These are phyloP conservation scores for Xylariales sp. DNA, from an alignment of 2,329 filamentous ascomycete genomes.

Conservation along the genomic window DNA sequence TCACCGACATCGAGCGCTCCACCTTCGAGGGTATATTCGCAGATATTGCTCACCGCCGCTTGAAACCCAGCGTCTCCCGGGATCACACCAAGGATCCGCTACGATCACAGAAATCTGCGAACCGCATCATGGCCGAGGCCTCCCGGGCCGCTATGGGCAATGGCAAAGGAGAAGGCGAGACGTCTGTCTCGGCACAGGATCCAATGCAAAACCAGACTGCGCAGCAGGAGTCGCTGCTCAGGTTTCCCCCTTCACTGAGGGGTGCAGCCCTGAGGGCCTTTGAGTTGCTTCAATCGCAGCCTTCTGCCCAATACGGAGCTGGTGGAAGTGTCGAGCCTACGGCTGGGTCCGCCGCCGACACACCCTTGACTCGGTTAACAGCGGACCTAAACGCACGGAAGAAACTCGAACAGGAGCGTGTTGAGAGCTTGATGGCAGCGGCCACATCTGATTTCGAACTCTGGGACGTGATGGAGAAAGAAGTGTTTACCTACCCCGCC, in stretches of 20 bases:
- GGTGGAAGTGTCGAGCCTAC: conserved; percentile 9
- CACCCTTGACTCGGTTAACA: too few relatives aligned
- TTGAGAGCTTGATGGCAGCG: conserved; percentile 48
- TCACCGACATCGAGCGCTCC: conserved; percentile 49
- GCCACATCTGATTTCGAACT: conserved; percentile 59
- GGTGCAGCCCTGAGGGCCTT: conserved; percentile 32
- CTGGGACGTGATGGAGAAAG: conserved; percentile 61
- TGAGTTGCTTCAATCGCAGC: conserved; percentile 20
- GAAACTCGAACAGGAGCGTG: conserved; percentile 42
- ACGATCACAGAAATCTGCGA: conserved; percentile 13
- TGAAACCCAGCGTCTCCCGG: conserved; percentile 13
- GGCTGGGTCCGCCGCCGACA: conserved; percentile 17
- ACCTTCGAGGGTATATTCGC: conserved; percentile 53
- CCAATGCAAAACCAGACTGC: too few relatives aligned
- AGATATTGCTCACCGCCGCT: conserved; percentile 43
- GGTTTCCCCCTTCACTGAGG: conserved; percentile 35
- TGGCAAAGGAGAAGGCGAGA: too few relatives aligned
- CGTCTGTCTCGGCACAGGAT: too few relatives aligned
- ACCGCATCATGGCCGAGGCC: conserved; percentile 24
- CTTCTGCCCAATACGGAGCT: conserved; percentile 1
- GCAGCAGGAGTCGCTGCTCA: conserved; percentile 31
- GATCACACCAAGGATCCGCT: conserved; percentile 9
- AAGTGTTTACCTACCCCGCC: conserved; percentile 60
- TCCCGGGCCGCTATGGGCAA: too few relatives aligned
- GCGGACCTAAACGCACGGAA: conserved; percentile 37